phyloP scores from a whole-genome alignment of 176 grass and related monocot genomes.

The Juncus inflexus region DNA sequence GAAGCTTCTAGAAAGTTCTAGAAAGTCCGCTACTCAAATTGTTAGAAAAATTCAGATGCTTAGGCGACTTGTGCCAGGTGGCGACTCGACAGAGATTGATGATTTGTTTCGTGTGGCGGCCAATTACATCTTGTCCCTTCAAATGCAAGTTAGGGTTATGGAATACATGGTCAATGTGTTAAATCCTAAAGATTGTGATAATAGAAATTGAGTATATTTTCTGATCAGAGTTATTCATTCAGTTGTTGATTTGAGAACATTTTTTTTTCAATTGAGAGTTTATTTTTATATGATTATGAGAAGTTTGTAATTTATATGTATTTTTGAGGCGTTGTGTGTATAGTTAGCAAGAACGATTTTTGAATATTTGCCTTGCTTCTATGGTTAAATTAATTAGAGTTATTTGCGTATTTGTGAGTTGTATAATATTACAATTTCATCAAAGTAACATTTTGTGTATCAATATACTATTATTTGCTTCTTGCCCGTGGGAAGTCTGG shows the following conservation, averaged over 20 bases:
- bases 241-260: constrained; percentile 22
- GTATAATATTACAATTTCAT: too few relatives aligned
- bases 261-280: constrained; percentile 15
- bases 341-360: too few relatives aligned
- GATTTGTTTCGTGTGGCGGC: constrained; percentile 24
- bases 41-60: constrained; percentile 20
- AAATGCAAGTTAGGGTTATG: constrained; percentile 34
- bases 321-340: neutral
- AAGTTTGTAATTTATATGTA: constrained; percentile 24
- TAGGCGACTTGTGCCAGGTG: constrained; percentile 15
- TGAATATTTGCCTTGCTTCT: too few relatives aligned
- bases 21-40: constrained; percentile 16
- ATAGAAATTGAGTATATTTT: constrained; percentile 9
- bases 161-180: constrained; percentile 22
- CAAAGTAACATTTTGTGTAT: too few relatives aligned
- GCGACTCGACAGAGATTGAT: constrained; percentile 14
- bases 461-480: too few relatives aligned
- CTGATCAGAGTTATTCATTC: constrained; percentile 16
- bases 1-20: constrained; percentile 20
- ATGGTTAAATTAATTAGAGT: neutral
- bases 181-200: constrained; percentile 23
- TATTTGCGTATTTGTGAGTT: neutral
- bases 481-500: too few relatives aligned
- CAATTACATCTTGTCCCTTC: constrained; percentile 24
- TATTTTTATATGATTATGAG: constrained; percentile 27